A percentile compares a stretch with the other conserved stretches of the same genome.
Conservation (phyloP, 108 stramenopile genomes). For the Chaetoceros muelleri region DNA sequence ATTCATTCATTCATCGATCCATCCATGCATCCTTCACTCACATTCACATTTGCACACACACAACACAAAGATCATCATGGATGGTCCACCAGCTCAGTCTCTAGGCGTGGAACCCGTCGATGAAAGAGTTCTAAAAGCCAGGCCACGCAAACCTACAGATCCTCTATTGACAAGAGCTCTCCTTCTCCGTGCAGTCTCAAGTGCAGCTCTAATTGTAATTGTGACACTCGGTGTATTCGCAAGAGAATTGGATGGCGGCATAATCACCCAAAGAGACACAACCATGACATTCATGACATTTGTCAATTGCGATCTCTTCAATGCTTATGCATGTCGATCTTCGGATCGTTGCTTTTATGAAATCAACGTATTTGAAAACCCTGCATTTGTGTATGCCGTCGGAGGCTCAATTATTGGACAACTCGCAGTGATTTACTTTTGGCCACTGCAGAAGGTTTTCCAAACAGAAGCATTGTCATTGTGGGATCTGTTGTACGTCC, state of each 20-base stretch:
- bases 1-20: no score
- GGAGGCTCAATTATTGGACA: slow-evolving; percentile 80
- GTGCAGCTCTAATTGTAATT: slow-evolving; percentile 76
- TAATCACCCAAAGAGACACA: slow-evolving; percentile 79
- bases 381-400: slow-evolving; percentile 82
- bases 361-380: slow-evolving; percentile 69
- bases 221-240: slow-evolving; percentile 85
- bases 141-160: slow-evolving; percentile 82
- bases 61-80: slow-evolving; percentile 97
- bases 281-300: slow-evolving; percentile 99
- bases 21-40: background rate
- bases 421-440: slow-evolving; percentile 82
- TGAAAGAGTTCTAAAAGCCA: slow-evolving; percentile 64
- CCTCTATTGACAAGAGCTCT: slow-evolving; percentile 82
- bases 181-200: slow-evolving; percentile 70
- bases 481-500: slow-evolving; percentile 62
- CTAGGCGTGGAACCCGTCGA: slow-evolving; percentile 92
- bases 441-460: slow-evolving; percentile 86
- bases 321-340: slow-evolving; percentile 90
- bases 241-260: slow-evolving; percentile 72
- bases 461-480: slow-evolving; percentile 87
- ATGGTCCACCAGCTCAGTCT: slow-evolving; percentile 89
- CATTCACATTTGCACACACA: background rate
- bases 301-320: slow-evolving; percentile 93
- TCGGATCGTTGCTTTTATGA: slow-evolving; percentile 70